Percentiles rank a stretch among this genome's conserved stretches.
These are phyloP conservation scores for Royoungia palumana DNA, from an alignment of 768 basidiomycete genomes.

Conservation along the genomic window DNA sequence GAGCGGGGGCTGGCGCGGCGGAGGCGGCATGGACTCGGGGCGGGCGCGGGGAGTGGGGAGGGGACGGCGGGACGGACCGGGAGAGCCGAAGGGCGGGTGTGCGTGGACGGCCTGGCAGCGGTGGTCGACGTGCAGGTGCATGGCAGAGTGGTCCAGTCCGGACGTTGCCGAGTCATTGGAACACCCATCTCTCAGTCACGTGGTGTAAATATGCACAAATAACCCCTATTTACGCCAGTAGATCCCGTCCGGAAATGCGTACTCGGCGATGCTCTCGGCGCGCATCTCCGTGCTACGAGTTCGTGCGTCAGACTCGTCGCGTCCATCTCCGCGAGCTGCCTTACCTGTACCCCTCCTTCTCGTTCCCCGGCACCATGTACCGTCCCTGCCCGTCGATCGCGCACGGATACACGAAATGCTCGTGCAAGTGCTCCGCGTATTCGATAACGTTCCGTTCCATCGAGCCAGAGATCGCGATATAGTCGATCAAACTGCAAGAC, in stretches of 20 bases:
- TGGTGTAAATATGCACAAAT: slow-evolving; percentile 23
- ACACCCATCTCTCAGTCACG: background rate
- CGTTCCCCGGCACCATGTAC: slow-evolving; percentile 77
- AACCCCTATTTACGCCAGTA: slow-evolving; percentile 11
- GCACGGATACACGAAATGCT: slow-evolving; percentile 83
- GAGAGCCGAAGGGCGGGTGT: too few species aligned
- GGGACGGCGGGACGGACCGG: slow-evolving; percentile 26
- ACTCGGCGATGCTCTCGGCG: slow-evolving; percentile 70
- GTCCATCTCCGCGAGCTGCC: slow-evolving; percentile 4
- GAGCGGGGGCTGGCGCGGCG: slow-evolving; percentile 15
- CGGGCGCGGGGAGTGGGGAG: slow-evolving; percentile 29
- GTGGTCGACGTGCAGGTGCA: slow-evolving; percentile 10
- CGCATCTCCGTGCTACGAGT: slow-evolving; percentile 83
- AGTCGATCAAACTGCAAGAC: slow-evolving; percentile 74
- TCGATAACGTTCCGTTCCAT: slow-evolving; percentile 93
- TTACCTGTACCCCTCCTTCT: slow-evolving; percentile 67
- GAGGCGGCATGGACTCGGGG: slow-evolving; percentile 26
- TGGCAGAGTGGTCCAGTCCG: too few species aligned
- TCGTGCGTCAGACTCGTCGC: background rate
- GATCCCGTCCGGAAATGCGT: slow-evolving; percentile 72
- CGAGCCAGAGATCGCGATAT: slow-evolving; percentile 79
- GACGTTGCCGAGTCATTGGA: too few species aligned
- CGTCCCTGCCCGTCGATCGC: slow-evolving; percentile 80
- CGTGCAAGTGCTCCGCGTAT: slow-evolving; percentile 83
- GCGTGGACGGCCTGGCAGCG: too few species aligned